A percentile compares a stretch with the other conserved stretches of the same genome.
Evolutionary conservation across 2,329 filamentous ascomycete genomes (phyloP).

Genomic region (Teratosphaeria gauchensis): DNA sequence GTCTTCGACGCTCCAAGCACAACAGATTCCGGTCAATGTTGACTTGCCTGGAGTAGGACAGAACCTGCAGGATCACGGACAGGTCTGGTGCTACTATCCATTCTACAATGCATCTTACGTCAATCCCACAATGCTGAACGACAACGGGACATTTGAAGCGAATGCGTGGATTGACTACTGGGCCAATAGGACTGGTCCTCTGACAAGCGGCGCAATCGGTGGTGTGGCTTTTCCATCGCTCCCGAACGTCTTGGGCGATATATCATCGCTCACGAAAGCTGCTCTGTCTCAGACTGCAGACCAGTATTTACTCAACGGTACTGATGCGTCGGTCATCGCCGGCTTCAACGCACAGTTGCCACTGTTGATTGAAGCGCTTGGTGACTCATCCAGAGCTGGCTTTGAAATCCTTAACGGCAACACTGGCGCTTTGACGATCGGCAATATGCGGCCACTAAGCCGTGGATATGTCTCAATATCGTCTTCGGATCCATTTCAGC

Average conservation of each 20-base stretch:
- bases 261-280: slow-evolving; percentile 8
- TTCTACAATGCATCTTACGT: slow-evolving; percentile 12
- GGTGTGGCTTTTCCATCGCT: slow-evolving; percentile 23
- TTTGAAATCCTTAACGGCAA: slow-evolving; percentile 25
- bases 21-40: slow-evolving; percentile 41
- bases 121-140: slow-evolving; percentile 13
- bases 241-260: slow-evolving; percentile 11
- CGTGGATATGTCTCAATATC: slow-evolving; percentile 34
- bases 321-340: slow-evolving; percentile 13
- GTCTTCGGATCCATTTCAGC: slow-evolving; percentile 29
- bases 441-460: slow-evolving; percentile 35
- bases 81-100: slow-evolving; percentile 16
- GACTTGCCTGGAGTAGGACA: slow-evolving; percentile 54
- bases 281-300: slow-evolving; percentile 11
- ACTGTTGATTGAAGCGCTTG: slow-evolving; percentile 15
- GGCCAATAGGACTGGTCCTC: slow-evolving; percentile 19
- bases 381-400: slow-evolving; percentile 13
- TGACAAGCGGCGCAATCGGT: slow-evolving; percentile 17
- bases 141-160: slow-evolving; percentile 16
- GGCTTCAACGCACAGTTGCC: slow-evolving; percentile 17
- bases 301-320: slow-evolving; percentile 11
- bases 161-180: slow-evolving; percentile 17
- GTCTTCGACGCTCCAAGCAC: slow-evolving; percentile 34
- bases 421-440: slow-evolving; percentile 21
- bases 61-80: slow-evolving; percentile 51